phyloP scores from a whole-genome alignment of 805 yeast genomes.

The Schizosaccharomyces cryophilus region DNA sequence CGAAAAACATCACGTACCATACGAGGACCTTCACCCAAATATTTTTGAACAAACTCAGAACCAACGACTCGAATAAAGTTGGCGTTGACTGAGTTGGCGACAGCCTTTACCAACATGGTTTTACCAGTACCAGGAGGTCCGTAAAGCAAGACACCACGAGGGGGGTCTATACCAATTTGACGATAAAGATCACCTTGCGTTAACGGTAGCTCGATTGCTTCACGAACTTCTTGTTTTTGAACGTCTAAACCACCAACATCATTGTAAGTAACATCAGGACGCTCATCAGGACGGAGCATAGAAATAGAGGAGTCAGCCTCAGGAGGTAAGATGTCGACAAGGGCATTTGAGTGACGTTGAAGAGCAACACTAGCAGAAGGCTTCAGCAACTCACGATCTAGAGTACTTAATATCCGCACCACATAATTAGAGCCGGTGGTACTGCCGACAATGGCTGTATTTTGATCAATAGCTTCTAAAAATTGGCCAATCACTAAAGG shows the following conservation, averaged over 20 bases:
- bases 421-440: conserved; percentile 96
- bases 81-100: conserved; percentile 88
- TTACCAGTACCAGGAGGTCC: conserved; percentile 99
- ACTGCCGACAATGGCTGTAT: conserved; percentile 87
- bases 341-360: conserved; percentile 93
- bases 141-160: conserved; percentile 85
- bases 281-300: conserved; percentile 80
- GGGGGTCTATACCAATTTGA: conserved; percentile 95
- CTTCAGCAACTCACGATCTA: conserved; percentile 81
- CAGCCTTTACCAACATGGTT: conserved; percentile 96
- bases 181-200: conserved; percentile 87
- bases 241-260: conserved; percentile 97
- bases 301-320: conserved; percentile 95
- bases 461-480: conserved; percentile 87
- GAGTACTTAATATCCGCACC: conserved; percentile 77
- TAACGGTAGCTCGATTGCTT: conserved; percentile 90
- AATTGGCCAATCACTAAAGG: conserved; percentile 97
- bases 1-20: conserved; percentile 98
- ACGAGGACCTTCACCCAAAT: conserved; percentile 97
- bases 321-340: conserved; percentile 92
- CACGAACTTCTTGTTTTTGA: conserved; percentile 97
- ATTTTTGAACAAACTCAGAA: conserved; percentile 93
- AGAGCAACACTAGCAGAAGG: conserved; percentile 90
- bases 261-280: conserved; percentile 86
- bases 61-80: conserved; percentile 92